Evolutionary conservation across 1,284 basidiomycete genomes (phyloP).

Genomic region (Rhodotorula glutinis): DNA sequence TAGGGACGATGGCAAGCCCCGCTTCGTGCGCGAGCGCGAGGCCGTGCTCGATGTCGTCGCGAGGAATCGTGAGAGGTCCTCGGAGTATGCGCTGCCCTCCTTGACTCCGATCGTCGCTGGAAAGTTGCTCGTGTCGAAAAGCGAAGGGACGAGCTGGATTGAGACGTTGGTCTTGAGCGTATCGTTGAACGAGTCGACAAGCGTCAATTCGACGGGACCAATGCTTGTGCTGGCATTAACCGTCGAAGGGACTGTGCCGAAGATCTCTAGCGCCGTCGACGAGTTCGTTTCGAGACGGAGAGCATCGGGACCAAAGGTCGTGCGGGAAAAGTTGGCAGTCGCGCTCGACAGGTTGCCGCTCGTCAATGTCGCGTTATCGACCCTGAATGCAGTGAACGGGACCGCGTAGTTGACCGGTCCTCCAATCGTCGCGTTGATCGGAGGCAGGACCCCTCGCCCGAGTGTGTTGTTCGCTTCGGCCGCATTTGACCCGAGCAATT

Average conservation of each 20-base stretch:
- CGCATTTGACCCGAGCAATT: slow-evolving; percentile 42
- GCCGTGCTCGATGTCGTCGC: slow-evolving; percentile 8
- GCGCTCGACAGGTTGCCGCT: slow-evolving; percentile 43
- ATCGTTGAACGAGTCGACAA: slow-evolving; percentile 65
- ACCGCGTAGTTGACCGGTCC: slow-evolving; percentile 46
- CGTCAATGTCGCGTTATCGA: slow-evolving; percentile 58
- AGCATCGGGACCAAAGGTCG: slow-evolving; percentile 35
- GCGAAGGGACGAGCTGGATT: slow-evolving; percentile 64
- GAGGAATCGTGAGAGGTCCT: slow-evolving; percentile 35
- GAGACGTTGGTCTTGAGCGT: slow-evolving; percentile 57
- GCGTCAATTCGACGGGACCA: slow-evolving; percentile 58
- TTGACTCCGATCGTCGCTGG: slow-evolving; percentile 56
- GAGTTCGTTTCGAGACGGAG: slow-evolving; percentile 58
- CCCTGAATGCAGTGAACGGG: slow-evolving; percentile 54
- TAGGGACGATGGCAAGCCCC: not conserved
- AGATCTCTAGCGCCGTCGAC: slow-evolving; percentile 55
- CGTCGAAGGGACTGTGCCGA: slow-evolving; percentile 59
- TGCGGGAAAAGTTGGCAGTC: slow-evolving; percentile 50
- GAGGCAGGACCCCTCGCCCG: slow-evolving; percentile 47
- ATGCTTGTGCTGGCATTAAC: slow-evolving; percentile 39
- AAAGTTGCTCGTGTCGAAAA: slow-evolving; percentile 57
- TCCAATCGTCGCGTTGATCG: slow-evolving; percentile 60
- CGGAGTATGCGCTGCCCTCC: slow-evolving; percentile 47
- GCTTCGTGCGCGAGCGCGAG: not conserved
- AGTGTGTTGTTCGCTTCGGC: not conserved